phyloP scores from a whole-genome alignment of 176 grass and related monocot species.

The Bromus sterilis region DNA sequence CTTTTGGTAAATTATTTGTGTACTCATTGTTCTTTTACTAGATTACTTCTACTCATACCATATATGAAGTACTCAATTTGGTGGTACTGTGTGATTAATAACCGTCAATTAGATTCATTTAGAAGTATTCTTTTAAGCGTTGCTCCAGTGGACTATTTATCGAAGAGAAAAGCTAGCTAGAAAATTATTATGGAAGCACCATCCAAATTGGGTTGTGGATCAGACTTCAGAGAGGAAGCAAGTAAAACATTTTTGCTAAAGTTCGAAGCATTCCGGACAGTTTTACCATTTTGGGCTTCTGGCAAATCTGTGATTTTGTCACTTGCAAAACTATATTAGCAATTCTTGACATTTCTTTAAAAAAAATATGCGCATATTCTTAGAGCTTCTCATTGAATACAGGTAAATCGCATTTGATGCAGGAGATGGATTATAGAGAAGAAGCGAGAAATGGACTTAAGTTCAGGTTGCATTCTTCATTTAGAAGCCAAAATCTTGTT shows the following conservation, averaged over 20 bases:
- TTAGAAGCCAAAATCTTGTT: constrained; percentile 3
- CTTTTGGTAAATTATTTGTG: background rate
- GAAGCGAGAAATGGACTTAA: constrained; percentile 91
- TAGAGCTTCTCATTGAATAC: constrained; percentile 98
- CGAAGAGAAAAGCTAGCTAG: background rate
- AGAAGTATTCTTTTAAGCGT: background rate
- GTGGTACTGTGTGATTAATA: background rate
- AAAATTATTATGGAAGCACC: background rate
- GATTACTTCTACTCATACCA: background rate
- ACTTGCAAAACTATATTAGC: background rate
- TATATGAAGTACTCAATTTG: background rate
- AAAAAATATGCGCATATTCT: constrained; percentile 42
- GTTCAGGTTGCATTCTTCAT: constrained; percentile 69
- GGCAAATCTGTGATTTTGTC: background rate
- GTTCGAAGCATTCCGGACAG: background rate
- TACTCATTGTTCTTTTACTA: background rate
- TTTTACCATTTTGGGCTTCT: background rate
- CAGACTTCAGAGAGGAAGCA: background rate
- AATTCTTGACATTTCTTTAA: background rate
- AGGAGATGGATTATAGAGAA: constrained; percentile 99
- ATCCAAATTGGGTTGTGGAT: constrained; percentile 1
- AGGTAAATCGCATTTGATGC: constrained; percentile 99
- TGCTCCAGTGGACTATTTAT: background rate
- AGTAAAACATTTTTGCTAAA: background rate
- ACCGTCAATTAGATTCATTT: background rate